These are phyloP conservation scores for Hypoxylon lenormandii DNA, from an alignment of 495 filamentous ascomycete genomes.

Conservation along the genomic window DNA sequence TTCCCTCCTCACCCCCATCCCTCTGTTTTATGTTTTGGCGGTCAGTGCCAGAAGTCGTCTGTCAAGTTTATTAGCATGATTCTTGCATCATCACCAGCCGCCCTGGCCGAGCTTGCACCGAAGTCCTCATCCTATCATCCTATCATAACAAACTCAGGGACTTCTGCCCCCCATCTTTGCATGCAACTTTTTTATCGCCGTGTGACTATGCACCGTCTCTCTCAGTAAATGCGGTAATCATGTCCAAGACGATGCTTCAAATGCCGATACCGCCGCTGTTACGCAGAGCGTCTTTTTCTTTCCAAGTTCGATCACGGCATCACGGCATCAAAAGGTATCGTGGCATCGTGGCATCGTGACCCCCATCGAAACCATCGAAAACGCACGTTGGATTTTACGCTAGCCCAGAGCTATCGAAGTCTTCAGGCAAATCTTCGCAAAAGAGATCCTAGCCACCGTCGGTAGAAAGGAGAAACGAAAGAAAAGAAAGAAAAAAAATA, in stretches of 20 bases:
- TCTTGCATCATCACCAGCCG: slow-evolving; percentile 49
- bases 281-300: slow-evolving; percentile 16
- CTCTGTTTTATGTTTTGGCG: slow-evolving; percentile 45
- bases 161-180: slow-evolving; percentile 37
- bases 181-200: slow-evolving; percentile 44
- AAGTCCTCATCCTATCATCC: slow-evolving; percentile 40
- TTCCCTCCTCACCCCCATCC: slow-evolving; percentile 31
- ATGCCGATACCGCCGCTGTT: slow-evolving; percentile 46
- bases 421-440: too few relatives aligned
- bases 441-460: too few relatives aligned
- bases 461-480: too few relatives aligned
- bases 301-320: slow-evolving; percentile 25
- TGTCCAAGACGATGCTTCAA: slow-evolving; percentile 31
- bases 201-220: slow-evolving; percentile 44
- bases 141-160: slow-evolving; percentile 41
- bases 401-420: slow-evolving; percentile 2
- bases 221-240: slow-evolving; percentile 45
- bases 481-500: too few relatives aligned
- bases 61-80: slow-evolving; percentile 47
- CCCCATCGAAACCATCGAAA: slow-evolving; percentile 26
- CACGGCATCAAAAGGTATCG: background rate
- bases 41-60: slow-evolving; percentile 34
- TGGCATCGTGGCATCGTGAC: slow-evolving; percentile 24
- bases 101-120: slow-evolving; percentile 51
- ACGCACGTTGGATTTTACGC: too few relatives aligned